Evolutionary conservation across 192 early-diverging fungal species (phyloP), one percentile per base, ranked within the genome.

Genomic region (Podila clonocystis): DNA sequence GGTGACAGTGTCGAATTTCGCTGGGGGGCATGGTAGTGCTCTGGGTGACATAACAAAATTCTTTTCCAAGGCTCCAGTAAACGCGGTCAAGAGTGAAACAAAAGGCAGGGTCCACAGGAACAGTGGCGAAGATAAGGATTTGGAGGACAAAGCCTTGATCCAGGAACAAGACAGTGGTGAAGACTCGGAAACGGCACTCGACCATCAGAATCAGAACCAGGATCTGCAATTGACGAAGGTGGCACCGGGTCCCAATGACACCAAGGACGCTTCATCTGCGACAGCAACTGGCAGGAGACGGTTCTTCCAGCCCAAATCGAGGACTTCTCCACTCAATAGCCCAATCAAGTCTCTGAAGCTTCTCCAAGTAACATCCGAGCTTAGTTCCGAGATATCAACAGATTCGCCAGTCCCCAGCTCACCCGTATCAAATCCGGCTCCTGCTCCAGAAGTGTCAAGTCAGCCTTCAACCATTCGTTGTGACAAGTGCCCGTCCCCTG

Each of bases 31-130:
- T 33, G 71, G 62, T 12, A 69, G 66, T 61, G 66, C 70, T 4
- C 58, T 80, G 66, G 71, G 70, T 8, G 71, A 80, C 48, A 80
- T 80, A 38, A 80, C 77, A 59, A 80, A 80, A 62, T 80, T 80
- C 45, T 80, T 80, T 65, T 72, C 77, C 17, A 80, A 73, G 50
- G 62, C 66, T 31, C 63, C 77, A 13, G 31, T 55, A 5, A 52
- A 34, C 11, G 50, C 28, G 29, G 22, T n/a, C 1, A 15, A 7
- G 13, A 9, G 30, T 38, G 41, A 22, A n/a, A n/a, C 72, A 64
- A 45, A 28, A 9, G 7, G 26, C 15, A 36, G 22, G 9, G 19
- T 15, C 62, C 6, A 26, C 19, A 29, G 29, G 34, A 38, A 20
- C 33, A 26, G 6, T 9, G 4, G 5, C 65, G 9, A 36, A 41